Evolutionary conservation across 2,329 filamentous ascomycete genomes (phyloP), one percentile per base, ranked within the genome.

Genomic region (Proliferodiscus dingleyae): DNA sequence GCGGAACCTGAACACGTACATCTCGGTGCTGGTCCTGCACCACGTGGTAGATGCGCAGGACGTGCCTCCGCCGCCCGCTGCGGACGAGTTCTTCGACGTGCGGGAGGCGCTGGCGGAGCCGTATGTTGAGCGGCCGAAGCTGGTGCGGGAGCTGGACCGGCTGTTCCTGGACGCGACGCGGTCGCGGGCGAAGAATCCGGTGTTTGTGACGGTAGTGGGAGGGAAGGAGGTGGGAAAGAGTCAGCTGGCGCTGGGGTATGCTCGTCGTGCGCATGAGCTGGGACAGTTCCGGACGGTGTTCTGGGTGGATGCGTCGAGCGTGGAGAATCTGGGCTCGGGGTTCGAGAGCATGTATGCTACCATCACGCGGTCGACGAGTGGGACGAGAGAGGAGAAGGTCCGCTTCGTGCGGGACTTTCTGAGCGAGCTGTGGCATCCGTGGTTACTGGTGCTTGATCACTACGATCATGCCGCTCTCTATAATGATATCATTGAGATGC

Each of bases 1-100:
- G 22, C 43, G 47, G 37, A 56, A 52, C 34, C 33, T 56, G 13
- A 49, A 56, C 9, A 54, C 51, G 3, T 56, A 52, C 28, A 46
- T 56, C 36, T 52, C 49, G 7, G 51, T 56, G 2, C 29, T 54
- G 28, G 49, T 54, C 22, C 26, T 56, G 16, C 53, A 55, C 45
- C 53, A 53, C 37, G 51, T 49, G 45, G 44, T 55, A 30, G 53
- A 52, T 47, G 38, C 43, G 29, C 26, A 37, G 18, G 51, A 47
- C 11, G 16, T 36, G 3, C 43, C 36, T n/a, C 30, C 36, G 4
- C 15, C 37, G 13, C 11, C 43, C 4, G 38, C 18, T n/a, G 45
- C 49, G 6, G 51, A 54, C 22, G 24, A 8, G 3, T 55, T 50
- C n/a, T 55, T 52, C 36, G 43, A 54, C 33, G 39, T 54, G 24